These are phyloP conservation scores for Meripilus lineatus DNA, from an alignment of 1,284 basidiomycete genomes.

Conservation along the genomic window DNA sequence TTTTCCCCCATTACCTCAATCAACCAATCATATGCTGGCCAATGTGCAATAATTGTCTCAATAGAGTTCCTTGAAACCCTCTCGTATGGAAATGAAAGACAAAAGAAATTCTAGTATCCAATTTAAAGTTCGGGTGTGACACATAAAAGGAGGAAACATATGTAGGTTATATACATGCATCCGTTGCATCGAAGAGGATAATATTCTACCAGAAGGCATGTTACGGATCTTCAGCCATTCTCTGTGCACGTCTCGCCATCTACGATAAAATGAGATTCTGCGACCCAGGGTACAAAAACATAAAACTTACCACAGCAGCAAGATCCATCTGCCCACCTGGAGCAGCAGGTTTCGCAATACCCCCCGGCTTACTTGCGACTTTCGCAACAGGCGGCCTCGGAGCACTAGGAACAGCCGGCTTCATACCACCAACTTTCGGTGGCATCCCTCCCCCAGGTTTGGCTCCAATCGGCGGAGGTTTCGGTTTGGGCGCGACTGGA, in stretches of 20 bases:
- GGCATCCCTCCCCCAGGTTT: constrained; percentile 34
- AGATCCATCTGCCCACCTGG: constrained; percentile 72
- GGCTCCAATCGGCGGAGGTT: constrained; percentile 30
- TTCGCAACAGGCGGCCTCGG: constrained; percentile 36
- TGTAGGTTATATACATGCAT: too few species aligned
- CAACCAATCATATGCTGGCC: too few species aligned
- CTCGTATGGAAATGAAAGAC: too few species aligned
- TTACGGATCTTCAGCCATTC: constrained; percentile 39
- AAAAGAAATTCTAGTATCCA: too few species aligned
- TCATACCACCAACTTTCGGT: constrained; percentile 33
- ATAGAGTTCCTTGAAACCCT: too few species aligned
- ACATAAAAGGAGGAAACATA: too few species aligned
- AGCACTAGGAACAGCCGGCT: constrained; percentile 57
- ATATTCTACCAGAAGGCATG: too few species aligned
- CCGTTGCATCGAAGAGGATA: too few species aligned
- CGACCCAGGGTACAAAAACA: constrained; percentile 4
- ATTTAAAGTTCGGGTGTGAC: too few species aligned
- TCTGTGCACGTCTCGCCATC: constrained; percentile 71
- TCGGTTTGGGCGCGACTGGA: constrained; percentile 51
- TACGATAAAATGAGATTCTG: constrained; percentile 25
- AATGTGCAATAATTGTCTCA: too few species aligned
- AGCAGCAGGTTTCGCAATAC: constrained; percentile 33
- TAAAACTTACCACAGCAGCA: constrained; percentile 64
- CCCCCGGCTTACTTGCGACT: constrained; percentile 23
- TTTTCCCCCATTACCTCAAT: too few species aligned